Conservation (phyloP, 768 basidiomycete genomes). For the Tylopilus rubrobrunneus region DNA sequence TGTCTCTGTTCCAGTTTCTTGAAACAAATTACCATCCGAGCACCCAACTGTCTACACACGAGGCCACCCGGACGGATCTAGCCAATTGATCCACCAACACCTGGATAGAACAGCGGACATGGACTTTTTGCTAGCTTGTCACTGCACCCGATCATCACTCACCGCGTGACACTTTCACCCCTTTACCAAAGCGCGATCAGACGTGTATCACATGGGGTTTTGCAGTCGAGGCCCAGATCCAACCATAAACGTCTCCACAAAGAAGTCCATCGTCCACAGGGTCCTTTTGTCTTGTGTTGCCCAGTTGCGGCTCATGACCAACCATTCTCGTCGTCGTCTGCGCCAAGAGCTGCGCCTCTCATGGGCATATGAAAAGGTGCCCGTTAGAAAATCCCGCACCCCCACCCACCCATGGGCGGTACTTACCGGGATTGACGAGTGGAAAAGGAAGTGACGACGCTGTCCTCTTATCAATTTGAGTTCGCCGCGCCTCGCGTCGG, state of each 20-base stretch:
- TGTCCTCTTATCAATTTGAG: not conserved
- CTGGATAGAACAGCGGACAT: not conserved
- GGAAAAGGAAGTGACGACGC: not conserved
- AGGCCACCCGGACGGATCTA: constrained; percentile 17
- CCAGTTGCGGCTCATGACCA: not conserved
- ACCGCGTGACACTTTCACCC: not conserved
- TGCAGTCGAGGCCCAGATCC: not conserved
- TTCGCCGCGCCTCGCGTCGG: constrained; percentile 8
- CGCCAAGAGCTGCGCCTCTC: not conserved
- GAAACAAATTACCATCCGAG: not conserved
- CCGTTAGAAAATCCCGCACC: no score
- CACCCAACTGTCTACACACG: not conserved
- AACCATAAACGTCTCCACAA: not conserved
- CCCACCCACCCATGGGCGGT: no score
- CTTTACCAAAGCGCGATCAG: not conserved
- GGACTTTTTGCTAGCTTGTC: not conserved
- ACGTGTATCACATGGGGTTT: not conserved
- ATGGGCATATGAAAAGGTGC: not conserved
- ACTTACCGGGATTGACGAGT: not conserved
- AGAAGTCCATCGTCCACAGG: not conserved
- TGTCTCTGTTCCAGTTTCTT: not conserved
- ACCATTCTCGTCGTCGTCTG: not conserved
- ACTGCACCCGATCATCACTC: not conserved
- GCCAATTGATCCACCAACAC: not conserved
- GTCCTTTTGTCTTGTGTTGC: not conserved